These are phyloP conservation scores for Lithospermum erythrorhizon DNA, from an alignment of 257 asterid species.

Conservation along the genomic window DNA sequence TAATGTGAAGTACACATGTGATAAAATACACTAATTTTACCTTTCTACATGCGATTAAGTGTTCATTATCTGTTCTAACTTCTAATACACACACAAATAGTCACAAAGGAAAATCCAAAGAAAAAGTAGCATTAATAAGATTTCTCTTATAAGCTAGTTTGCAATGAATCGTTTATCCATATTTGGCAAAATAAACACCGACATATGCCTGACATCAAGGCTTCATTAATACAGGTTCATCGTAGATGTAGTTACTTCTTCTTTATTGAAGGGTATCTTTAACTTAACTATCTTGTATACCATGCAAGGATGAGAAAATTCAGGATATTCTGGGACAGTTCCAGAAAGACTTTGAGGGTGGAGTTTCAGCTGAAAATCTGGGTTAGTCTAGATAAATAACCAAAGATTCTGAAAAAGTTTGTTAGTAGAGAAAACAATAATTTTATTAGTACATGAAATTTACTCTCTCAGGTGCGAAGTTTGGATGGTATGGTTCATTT, in stretches of 20 bases:
- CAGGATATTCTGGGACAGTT: conserved; percentile 78
- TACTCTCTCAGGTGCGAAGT: conserved; percentile 73
- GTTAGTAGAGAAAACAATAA: not conserved
- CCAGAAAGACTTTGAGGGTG: conserved; percentile 96
- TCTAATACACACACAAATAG: not conserved
- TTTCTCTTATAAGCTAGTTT: not conserved
- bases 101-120: not conserved
- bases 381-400: conserved; percentile 45
- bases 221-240: not conserved
- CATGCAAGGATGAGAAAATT: conserved; percentile 68
- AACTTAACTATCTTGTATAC: conserved; percentile 14
- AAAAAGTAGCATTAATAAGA: not conserved
- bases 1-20: not conserved
- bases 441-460: conserved; percentile 21
- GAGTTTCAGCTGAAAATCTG: conserved; percentile 88
- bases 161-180: not conserved
- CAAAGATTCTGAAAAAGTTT: conserved; percentile 7
- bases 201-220: not conserved
- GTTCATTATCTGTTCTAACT: not conserved
- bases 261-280: conserved; percentile 10
- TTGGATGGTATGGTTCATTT: conserved; percentile 94
- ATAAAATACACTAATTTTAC: not conserved
- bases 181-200: not conserved
- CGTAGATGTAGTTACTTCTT: not conserved
- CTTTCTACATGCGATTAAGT: not conserved